Evolutionary conservation across 768 basidiomycete species (phyloP).

Genomic region (Lentinula edodes): DNA sequence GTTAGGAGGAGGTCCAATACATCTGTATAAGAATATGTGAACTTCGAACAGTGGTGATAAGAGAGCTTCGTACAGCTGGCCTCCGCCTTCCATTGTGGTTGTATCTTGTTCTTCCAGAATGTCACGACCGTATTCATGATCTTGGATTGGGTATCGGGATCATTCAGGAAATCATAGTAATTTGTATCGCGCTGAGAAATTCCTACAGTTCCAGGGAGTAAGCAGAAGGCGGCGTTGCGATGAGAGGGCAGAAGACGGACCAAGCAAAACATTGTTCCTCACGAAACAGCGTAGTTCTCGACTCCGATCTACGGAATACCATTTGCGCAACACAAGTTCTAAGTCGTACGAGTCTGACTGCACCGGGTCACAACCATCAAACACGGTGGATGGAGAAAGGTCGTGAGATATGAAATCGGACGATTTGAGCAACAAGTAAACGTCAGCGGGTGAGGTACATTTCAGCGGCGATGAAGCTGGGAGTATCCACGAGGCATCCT

Average conservation of each 20-base stretch:
- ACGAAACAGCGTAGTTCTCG: conserved; percentile 93
- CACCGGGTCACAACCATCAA: conserved; percentile 50
- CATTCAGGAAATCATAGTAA: conserved; percentile 82
- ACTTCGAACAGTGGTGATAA: conserved; percentile 2
- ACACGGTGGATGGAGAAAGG: conserved; percentile 52
- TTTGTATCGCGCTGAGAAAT: conserved; percentile 87
- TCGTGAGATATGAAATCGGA: conserved; percentile 89
- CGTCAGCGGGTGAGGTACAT: conserved; percentile 84
- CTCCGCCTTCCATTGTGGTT: conserved; percentile 48
- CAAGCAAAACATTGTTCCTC: conserved; percentile 60
- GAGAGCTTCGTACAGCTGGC: conserved; percentile 57
- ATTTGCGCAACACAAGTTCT: conserved; percentile 86
- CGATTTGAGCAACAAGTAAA: conserved; percentile 89
- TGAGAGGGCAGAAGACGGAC: conserved; percentile 36
- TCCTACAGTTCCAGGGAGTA: conserved; percentile 34
- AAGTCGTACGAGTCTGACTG: conserved; percentile 41
- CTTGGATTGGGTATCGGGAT: conserved; percentile 43
- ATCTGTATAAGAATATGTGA: conserved; percentile 41
- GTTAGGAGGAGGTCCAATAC: conserved; percentile 84
- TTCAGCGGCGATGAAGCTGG: conserved; percentile 79
- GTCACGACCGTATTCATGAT: conserved; percentile 45
- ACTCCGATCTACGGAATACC: conserved; percentile 80
- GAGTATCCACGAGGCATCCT: conserved; percentile 93
- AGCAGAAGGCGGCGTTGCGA: not conserved
- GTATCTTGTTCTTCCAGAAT: conserved; percentile 71